Base-by-base conservation (phyloP, 768 basidiomycete genomes). In the Sarcodon sp. region DNA sequence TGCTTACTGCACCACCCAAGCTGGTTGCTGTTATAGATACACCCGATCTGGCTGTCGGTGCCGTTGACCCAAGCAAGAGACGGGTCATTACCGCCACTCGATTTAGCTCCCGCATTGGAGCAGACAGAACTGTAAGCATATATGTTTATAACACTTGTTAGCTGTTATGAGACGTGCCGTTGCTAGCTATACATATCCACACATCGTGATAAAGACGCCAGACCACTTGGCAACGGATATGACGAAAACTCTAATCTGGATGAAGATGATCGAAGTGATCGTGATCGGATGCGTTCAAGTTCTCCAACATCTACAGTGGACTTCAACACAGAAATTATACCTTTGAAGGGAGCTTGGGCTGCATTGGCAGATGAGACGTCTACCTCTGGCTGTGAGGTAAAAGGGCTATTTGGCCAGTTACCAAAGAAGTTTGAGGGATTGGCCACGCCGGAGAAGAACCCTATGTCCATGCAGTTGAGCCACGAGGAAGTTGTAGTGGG, bases 401-500 rank as follows among this genome's bases (percentile, higher is more conserved):
- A 75, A 54, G 87, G 85, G 6, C 56, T 88, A 0, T 62, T 75
- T 37, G 80, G 87, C 0, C 54, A 66, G 13, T 59, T 87, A 10
- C 87, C 87, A 1, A 56, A 57, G 33, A 87, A 83, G 59, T 91
- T 89, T 55, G 60, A 69, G 15, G 88, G 88, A 2, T 70, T 94
- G 38, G 84, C 87, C 32, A 85, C 78, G 18, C 88, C 91, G 1
- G 90, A 86, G 64, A 88, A 91, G 75, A 91, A 93, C 56, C 91
- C 90, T 7, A 91, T 91, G 90, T 86, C 85, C 52, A 86, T 94
- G 81, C 87, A 88, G 53, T 62, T 93, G 56, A 89, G 84, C 55
- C 85, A 90, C 54, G 89, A 92, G 58, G 87, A 91, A 59, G 83
- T 92, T 1, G 88, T 91, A 13, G 86, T 92, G 31, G 88, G 88